These are phyloP conservation scores for Coprinopsis cinerea DNA, from an alignment of 768 basidiomycete genomes.

Conservation along the genomic window DNA sequence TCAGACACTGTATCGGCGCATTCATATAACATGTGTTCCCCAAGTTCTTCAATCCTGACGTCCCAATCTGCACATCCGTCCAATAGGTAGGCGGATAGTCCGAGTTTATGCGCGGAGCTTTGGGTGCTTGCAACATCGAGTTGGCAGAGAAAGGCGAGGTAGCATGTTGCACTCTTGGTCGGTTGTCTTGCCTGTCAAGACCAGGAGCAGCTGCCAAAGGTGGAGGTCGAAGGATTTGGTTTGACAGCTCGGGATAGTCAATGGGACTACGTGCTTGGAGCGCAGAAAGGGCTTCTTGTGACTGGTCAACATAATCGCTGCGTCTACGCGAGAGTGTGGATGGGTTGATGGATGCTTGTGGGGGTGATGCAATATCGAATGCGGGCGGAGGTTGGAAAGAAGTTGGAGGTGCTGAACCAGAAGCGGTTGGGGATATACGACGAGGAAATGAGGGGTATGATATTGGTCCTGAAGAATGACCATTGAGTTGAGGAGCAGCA, in stretches of 20 bases:
- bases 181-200: constrained; percentile 71
- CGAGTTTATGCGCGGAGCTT: constrained; percentile 61
- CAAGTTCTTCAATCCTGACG: constrained; percentile 87
- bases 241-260: constrained; percentile 73
- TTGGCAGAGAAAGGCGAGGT: constrained; percentile 20
- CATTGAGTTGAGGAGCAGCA: constrained; percentile 32
- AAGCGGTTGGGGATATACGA: constrained; percentile 23
- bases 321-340: constrained; percentile 63
- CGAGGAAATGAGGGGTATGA: constrained; percentile 30
- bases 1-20: constrained; percentile 93
- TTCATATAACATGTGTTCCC: constrained; percentile 99
- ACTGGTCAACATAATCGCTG: constrained; percentile 78
- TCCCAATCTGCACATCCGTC: constrained; percentile 73
- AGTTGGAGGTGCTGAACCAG: constrained; percentile 16
- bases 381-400: constrained; percentile 31
- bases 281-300: constrained; percentile 47
- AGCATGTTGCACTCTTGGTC: constrained; percentile 47
- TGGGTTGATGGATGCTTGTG: constrained; percentile 80
- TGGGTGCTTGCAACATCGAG: constrained; percentile 32
- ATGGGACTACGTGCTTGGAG: constrained; percentile 42
- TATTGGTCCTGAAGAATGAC: constrained; percentile 37
- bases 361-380: constrained; percentile 60
- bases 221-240: constrained; percentile 53
- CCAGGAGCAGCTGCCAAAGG: constrained; percentile 67
- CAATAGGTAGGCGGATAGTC: constrained; percentile 83